Base-by-base conservation (phyloP, 75 land plant genomes). In the Selaginella tamariscina region DNA sequence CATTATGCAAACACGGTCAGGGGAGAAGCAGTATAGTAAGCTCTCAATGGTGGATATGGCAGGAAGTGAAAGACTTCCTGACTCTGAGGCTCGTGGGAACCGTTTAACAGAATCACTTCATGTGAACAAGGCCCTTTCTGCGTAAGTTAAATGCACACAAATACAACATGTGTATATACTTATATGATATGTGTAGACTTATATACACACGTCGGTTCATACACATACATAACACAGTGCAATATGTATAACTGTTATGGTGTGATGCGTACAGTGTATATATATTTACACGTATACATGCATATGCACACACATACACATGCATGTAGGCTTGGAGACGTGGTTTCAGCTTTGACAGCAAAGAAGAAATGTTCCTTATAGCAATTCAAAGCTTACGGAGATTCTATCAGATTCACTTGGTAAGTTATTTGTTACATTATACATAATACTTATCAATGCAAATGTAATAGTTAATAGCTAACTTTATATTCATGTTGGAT, bases 31-130 rank as follows among this genome's bases (percentile, higher is more conserved):
- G 27, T 82, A 87, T 55, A 87, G 91, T 75, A 94, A 94, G 67
- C 84, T 94, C 55, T 83, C 96, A 68, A 79, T 94, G 68, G 86
- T 94, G 57, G 98, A 94, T 74, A 75, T 94, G 72, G 88, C 96
- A 80, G 86, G 84, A 59, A 88, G 88, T 76, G 98, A 94, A 55
- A 74, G 88, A 32, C 68, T 77, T 24, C 68, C 74, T 56, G 75
- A 56, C 31, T 84, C 82, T 55, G 85, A 83, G 66, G 88, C 87
- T 22, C 81, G 71, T 71, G 92, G 92, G 22, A 85, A 89, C 64
- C 80, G 80, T 68, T 77, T 89, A 2, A 84, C 85, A 26, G 95
- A 86, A 24, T 75, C 87, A 33, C 68, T 93, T 44, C 95, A 93
- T 82, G 89, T 85, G 2, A 82, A 83, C 78, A 89, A 89, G 75